Conservation (phyloP, 73 alveolate genomes). For the Symbiodinium pilosum region DNA sequence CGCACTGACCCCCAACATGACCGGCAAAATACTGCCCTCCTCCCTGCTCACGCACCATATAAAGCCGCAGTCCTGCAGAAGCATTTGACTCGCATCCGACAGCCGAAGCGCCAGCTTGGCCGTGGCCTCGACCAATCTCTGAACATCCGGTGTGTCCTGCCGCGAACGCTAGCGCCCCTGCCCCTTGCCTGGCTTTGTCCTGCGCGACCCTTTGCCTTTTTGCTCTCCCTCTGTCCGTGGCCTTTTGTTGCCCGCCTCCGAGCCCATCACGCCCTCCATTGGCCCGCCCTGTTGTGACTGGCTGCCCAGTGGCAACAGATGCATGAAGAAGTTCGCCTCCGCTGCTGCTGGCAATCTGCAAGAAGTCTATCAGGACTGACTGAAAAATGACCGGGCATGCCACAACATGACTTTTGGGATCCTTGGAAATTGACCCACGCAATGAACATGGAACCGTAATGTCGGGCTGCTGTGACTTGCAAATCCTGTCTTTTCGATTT, state of each 20-base stretch:
- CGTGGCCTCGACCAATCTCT: not conserved
- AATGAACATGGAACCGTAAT: not conserved
- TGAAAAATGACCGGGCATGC: not conserved
- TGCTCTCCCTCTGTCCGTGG: not conserved
- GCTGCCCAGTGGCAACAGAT: not conserved
- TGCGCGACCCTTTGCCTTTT: not conserved
- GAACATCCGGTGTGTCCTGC: not conserved
- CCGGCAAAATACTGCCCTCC: not conserved
- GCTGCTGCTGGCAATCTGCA: not conserved
- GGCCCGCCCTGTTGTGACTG: not conserved
- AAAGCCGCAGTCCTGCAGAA: no score
- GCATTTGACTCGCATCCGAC: not conserved
- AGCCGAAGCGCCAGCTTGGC: not conserved
- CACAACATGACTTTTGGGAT: not conserved
- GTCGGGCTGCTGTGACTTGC: not conserved
- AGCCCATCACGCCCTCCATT: not conserved
- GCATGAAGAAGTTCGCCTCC: not conserved
- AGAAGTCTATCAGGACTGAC: not conserved
- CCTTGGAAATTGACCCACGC: not conserved
- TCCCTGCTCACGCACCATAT: not conserved
- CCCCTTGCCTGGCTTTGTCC: not conserved
- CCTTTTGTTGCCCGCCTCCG: not conserved
- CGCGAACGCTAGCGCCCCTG: not conserved
- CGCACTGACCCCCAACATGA: not conserved
- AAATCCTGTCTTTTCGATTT: not conserved